Conservation (phyloP, 805 yeast species). For the Sugiyamaella marilandica region DNA sequence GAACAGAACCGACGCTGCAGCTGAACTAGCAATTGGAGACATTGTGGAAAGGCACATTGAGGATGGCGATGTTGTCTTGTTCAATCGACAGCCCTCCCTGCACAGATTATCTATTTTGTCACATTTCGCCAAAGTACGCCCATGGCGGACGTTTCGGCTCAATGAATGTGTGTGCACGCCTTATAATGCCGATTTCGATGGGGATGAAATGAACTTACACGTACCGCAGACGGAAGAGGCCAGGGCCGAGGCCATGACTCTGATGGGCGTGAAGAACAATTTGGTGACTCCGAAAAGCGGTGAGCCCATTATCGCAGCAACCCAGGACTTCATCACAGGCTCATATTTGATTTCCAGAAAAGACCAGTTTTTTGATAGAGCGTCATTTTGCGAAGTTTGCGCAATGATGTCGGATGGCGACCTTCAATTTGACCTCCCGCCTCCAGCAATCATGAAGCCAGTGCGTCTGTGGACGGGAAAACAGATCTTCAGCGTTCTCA, state of each 20-base stretch:
- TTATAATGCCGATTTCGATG: slow-evolving; percentile 98
- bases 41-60: slow-evolving; percentile 94
- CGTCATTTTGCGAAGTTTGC: slow-evolving; percentile 71
- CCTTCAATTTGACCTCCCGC: slow-evolving; percentile 85
- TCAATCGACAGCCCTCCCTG: slow-evolving; percentile 96
- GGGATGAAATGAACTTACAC: slow-evolving; percentile 98
- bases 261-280: slow-evolving; percentile 97
- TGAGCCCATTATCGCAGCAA: slow-evolving; percentile 98
- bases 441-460: slow-evolving; percentile 92
- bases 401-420: slow-evolving; percentile 96
- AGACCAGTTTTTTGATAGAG: slow-evolving; percentile 88
- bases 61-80: slow-evolving; percentile 93
- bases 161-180: slow-evolving; percentile 99
- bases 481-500: slow-evolving; percentile 84
- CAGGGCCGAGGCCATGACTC: slow-evolving; percentile 94
- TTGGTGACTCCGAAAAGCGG: slow-evolving; percentile 95
- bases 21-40: slow-evolving; percentile 77
- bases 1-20: slow-evolving; percentile 73
- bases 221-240: slow-evolving; percentile 99
- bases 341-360: slow-evolving; percentile 88
- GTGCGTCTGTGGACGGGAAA: slow-evolving; percentile 93
- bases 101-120: slow-evolving; percentile 91
- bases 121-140: slow-evolving; percentile 92
- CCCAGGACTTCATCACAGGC: slow-evolving; percentile 98
- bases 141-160: slow-evolving; percentile 95